Evolutionary conservation across 495 filamentous ascomycete genomes (phyloP), one percentile per base, ranked within the genome.

Genomic region (Pseudevernia furfuracea): DNA sequence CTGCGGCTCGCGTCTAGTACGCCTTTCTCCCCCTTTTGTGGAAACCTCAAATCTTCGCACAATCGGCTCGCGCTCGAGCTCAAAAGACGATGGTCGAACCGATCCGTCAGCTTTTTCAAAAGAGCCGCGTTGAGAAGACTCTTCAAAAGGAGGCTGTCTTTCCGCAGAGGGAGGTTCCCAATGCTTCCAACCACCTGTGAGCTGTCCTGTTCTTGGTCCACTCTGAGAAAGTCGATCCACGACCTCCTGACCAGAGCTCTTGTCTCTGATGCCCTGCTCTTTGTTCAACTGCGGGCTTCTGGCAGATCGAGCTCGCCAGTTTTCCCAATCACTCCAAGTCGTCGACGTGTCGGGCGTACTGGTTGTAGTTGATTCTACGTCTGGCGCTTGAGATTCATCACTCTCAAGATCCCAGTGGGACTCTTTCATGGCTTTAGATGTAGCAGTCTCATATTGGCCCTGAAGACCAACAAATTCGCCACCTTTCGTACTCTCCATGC

Each of bases 401-500:
- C 11, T 38, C 15, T 44, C 44, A 36, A 28, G 34, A 43, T 17
- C 21, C 19, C 44, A n/a, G 4, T 63, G 23, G 28, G 52, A 55
- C 3, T 5, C 17, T 19, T 55, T 11, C 52, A 34, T 55, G 7
- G 57, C 36, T 59, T 25, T 28, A 4, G 57, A 37, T 53, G 1
- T 34, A 48, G 25, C 10, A 25, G 17, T 32, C 56, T 34, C 41
- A 19, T 39, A 21, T 17, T 39, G 55, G 6, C 17, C 46, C 9
- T 38, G 21, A 57, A 63, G 41, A n/a, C 59, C 52, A 23, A 65
- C 64, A 58, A 58, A 70, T 55, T 43, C 36, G 36, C 63, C 66
- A 59, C 60, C 46, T 37, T 58, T 66, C 21, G 62, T 62, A 30
- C 37, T 52, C 37, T 67, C 62, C 44, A 69, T 36, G 12, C 64